These are phyloP conservation scores for Acidiella bohemica DNA, from an alignment of 495 filamentous ascomycete species.

Conservation along the genomic window DNA sequence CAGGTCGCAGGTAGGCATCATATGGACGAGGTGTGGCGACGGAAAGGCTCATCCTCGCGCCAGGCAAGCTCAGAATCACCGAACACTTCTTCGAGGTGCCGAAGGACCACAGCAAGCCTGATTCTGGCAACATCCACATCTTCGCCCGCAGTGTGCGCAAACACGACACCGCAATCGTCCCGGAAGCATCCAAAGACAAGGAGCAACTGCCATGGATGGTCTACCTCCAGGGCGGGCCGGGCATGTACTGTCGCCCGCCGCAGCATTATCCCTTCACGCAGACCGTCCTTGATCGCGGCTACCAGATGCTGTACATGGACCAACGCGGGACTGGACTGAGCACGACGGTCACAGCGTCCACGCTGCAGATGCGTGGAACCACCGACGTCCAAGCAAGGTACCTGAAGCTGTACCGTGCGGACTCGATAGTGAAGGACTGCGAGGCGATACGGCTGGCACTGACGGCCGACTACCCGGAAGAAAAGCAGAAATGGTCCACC, in stretches of 20 bases:
- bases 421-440: slow-evolving; percentile 72
- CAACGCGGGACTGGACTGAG: slow-evolving; percentile 81
- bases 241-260: slow-evolving; percentile 57
- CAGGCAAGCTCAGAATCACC: slow-evolving; percentile 50
- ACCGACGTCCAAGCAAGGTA: slow-evolving; percentile 59
- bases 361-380: slow-evolving; percentile 50
- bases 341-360: slow-evolving; percentile 57
- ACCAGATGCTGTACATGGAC: slow-evolving; percentile 73
- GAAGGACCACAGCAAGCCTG: slow-evolving; percentile 53
- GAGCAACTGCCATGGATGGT: slow-evolving; percentile 42
- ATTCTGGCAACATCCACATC: slow-evolving; percentile 47
- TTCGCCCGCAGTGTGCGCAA: slow-evolving; percentile 63
- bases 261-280: slow-evolving; percentile 55
- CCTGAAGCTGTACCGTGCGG: slow-evolving; percentile 75
- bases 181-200: slow-evolving; percentile 23
- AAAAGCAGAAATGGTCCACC: slow-evolving; percentile 63
- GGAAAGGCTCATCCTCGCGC: not conserved
- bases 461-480: slow-evolving; percentile 52
- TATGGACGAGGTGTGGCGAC: not conserved
- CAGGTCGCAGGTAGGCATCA: slow-evolving; percentile 22
- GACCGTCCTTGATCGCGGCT: slow-evolving; percentile 63
- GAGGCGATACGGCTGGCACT: slow-evolving; percentile 70
- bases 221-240: slow-evolving; percentile 50
- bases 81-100: slow-evolving; percentile 83
- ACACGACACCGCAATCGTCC: slow-evolving; percentile 46